Evolutionary conservation across 2,329 filamentous ascomycete genomes (phyloP), one percentile per base, ranked within the genome.

Genomic region (Diaporthe citrichinensis): DNA sequence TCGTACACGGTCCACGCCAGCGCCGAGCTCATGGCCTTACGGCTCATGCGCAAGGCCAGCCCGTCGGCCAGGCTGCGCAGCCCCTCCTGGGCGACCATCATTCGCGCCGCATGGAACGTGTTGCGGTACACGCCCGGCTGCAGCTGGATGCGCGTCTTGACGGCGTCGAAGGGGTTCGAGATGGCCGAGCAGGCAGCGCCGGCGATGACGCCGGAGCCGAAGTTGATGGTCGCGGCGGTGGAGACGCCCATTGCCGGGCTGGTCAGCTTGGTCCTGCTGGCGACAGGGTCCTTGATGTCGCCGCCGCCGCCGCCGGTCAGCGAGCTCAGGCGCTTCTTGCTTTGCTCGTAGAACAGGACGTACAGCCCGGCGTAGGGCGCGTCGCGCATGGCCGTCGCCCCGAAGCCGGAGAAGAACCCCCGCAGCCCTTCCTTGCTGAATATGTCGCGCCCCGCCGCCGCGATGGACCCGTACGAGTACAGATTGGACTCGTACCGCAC

Each of bases 1-100:
- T 99, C 97, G 82, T 99, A 99, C 55, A 98, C 89, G 14, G 96
- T 98, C 97, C 97, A 99, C 10, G 96, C 96, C 79, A 98, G 88
- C n/a, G 97, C 97, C 71, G 94, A 96, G 84, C 96, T 98, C 59
- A 98, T 85, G 7, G 95, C 96, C 84, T 99, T 99, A 79, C 97
- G 90, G 61, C 93, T 94, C 88, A 98, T 98, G 74, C 97, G 90
- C 79, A 99, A 86, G 1, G 91, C 94, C 74, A 99, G 84, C 1
- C 97, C 97, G 83, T 97, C 94, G 84, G 97, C 96, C 75, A 99
- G 88, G 76, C 94, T 94, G 72, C 93, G 89, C 28, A 94, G 79
- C 0, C 96, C 96, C 78, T 98, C 96, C 80, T 98, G 94, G 1
- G 86, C 84, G 5, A 98, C 83, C 94, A 99, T 98, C 81, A 92